phyloP scores from a whole-genome alignment of 805 yeast species.

The Candida pseudofarinosa region DNA sequence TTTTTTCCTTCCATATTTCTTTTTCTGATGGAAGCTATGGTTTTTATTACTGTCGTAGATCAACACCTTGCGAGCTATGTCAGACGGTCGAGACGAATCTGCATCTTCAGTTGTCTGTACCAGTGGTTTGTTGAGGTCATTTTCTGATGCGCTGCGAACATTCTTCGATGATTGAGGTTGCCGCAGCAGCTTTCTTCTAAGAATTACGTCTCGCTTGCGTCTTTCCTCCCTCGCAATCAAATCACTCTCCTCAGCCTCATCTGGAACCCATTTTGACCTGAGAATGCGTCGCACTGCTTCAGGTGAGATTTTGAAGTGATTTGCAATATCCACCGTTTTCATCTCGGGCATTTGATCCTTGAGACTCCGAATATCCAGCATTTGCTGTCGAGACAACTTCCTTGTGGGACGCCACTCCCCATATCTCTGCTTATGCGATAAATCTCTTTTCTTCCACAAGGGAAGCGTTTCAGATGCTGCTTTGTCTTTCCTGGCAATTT shows the following conservation, averaged over 20 bases:
- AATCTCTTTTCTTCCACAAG: conserved; percentile 70
- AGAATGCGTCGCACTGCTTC: conserved; percentile 79
- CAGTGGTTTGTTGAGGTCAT: not conserved
- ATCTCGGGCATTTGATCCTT: conserved; percentile 58
- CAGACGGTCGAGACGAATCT: not conserved
- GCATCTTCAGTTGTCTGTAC: not conserved
- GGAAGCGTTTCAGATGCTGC: conserved; percentile 39
- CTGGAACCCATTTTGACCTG: conserved; percentile 73
- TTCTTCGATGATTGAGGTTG: not conserved
- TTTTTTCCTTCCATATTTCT: conserved; percentile 3
- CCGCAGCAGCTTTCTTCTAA: conserved; percentile 1
- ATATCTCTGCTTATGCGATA: conserved; percentile 58
- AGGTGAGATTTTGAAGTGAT: conserved; percentile 67
- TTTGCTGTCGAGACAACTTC: conserved; percentile 63
- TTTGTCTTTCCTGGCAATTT: conserved; percentile 16
- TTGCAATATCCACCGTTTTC: conserved; percentile 55
- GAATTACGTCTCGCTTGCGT: conserved; percentile 13
- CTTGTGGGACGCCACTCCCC: conserved; percentile 67
- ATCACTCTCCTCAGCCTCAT: conserved; percentile 44
- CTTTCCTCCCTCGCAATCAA: conserved; percentile 49
- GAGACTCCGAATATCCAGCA: conserved; percentile 58
- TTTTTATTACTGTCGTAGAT: conserved; percentile 10
- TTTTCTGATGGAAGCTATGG: conserved; percentile 10
- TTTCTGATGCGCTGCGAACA: not conserved
- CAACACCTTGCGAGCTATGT: not conserved